Evolutionary conservation across 2,329 filamentous ascomycete genomes (phyloP).

Genomic region (Alternaria atra): DNA sequence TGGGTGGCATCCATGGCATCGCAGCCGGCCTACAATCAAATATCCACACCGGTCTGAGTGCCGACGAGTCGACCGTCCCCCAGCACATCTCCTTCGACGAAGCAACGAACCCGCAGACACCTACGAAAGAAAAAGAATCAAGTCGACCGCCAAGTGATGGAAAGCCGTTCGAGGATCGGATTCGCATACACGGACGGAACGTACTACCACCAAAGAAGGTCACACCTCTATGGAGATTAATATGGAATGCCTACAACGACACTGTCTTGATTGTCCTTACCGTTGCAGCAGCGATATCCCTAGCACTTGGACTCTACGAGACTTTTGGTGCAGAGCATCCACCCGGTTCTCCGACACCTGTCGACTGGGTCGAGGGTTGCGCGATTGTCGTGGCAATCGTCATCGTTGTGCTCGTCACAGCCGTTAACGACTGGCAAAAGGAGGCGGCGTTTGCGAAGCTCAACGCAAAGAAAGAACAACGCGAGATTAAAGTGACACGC

Average conservation of each 20-base stretch:
- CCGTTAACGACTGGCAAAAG: constrained; percentile 51
- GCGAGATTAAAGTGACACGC: constrained; percentile 60
- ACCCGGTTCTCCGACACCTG: constrained; percentile 54
- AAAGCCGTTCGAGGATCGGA: constrained; percentile 62
- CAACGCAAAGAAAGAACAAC: constrained; percentile 49
- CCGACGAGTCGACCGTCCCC: constrained; percentile 60
- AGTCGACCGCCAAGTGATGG: constrained; percentile 26
- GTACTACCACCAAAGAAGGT: constrained; percentile 70
- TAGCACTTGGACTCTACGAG: constrained; percentile 75
- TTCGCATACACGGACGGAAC: constrained; percentile 69
- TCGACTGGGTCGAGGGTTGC: constrained; percentile 51
- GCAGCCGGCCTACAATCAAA: constrained; percentile 62
- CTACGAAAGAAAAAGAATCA: constrained; percentile 29
- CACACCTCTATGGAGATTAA: constrained; percentile 66
- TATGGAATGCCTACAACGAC: constrained; percentile 78
- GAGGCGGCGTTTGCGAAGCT: constrained; percentile 47
- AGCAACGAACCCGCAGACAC: constrained; percentile 52
- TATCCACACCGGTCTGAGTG: constrained; percentile 58
- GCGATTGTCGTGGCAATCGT: constrained; percentile 51
- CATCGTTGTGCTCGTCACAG: constrained; percentile 50
- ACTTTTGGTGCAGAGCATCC: constrained; percentile 61
- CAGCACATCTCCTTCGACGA: constrained; percentile 61
- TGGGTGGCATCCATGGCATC: constrained; percentile 65
- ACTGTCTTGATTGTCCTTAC: constrained; percentile 76
- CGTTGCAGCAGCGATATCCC: constrained; percentile 72